phyloP scores from a whole-genome alignment of 257 asterid genomes.

The Linderniella brevidens region DNA sequence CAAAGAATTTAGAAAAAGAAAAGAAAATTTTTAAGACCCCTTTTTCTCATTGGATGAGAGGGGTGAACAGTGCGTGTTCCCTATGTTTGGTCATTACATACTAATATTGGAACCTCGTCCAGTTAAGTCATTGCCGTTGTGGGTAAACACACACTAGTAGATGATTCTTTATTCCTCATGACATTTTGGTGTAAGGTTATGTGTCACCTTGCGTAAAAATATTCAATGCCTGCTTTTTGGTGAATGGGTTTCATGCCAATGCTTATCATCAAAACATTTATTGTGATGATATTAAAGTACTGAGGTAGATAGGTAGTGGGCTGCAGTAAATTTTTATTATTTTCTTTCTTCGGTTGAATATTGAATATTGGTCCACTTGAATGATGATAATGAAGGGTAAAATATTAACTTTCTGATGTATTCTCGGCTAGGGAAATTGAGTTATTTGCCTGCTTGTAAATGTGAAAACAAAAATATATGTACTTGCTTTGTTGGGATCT shows the following conservation, averaged over 20 bases:
- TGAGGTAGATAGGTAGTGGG: constrained; percentile 1
- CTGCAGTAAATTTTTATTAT: too few species aligned
- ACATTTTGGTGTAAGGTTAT: constrained; percentile 30
- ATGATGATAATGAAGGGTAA: too few species aligned
- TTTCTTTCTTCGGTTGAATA: too few species aligned
- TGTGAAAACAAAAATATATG: too few species aligned
- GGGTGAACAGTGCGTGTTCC: constrained; percentile 32
- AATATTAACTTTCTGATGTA: too few species aligned
- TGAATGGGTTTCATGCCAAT: constrained; percentile 12
- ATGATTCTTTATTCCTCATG: constrained; percentile 28
- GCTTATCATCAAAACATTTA: constrained; percentile 7
- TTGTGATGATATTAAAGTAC: not conserved
- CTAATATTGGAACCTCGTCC: constrained; percentile 36
- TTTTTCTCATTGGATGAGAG: constrained; percentile 26
- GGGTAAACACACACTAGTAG: constrained; percentile 39
- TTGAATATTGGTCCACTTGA: too few species aligned
- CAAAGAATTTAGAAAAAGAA: constrained; percentile 16
- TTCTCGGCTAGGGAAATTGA: too few species aligned
- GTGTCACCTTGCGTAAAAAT: constrained; percentile 13
- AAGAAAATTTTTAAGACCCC: constrained; percentile 18
- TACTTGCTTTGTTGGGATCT: too few species aligned
- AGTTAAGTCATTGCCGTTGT: constrained; percentile 29
- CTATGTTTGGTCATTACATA: constrained; percentile 42
- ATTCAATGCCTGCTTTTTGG: constrained; percentile 10
- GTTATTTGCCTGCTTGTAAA: too few species aligned